Percentiles rank a stretch among this genome's conserved stretches.
Evolutionary conservation across 306 rosid species (phyloP).

Genomic region (Arachis stenosperma): DNA sequence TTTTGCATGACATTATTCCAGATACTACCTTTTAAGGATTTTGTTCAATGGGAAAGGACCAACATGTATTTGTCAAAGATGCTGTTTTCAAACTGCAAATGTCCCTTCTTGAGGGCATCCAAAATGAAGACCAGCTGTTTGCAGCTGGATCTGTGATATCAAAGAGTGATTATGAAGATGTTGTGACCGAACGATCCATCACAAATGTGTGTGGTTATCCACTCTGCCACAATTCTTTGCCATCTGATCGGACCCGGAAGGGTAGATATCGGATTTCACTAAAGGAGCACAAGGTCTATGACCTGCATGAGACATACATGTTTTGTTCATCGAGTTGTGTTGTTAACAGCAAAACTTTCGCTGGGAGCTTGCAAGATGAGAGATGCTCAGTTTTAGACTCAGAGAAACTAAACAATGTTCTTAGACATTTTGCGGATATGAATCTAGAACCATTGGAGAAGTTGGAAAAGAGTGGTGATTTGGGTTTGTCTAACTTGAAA

Average conservation of each 20-base stretch:
- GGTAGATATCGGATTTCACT: slow-evolving; percentile 78
- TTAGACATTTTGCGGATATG: slow-evolving; percentile 54
- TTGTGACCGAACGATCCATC: slow-evolving; percentile 81
- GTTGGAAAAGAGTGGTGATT: slow-evolving; percentile 52
- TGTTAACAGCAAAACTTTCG: slow-evolving; percentile 67
- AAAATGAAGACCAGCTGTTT: slow-evolving; percentile 66
- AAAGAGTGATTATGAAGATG: slow-evolving; percentile 79
- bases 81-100: slow-evolving; percentile 70
- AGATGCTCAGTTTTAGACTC: slow-evolving; percentile 61
- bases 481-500: slow-evolving; percentile 60
- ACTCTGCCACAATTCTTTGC: slow-evolving; percentile 52
- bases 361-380: slow-evolving; percentile 63
- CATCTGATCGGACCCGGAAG: slow-evolving; percentile 58
- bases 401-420: slow-evolving; percentile 53
- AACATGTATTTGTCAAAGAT: slow-evolving; percentile 50
- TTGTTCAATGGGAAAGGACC: slow-evolving; percentile 56
- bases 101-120: slow-evolving; percentile 69
- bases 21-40: slow-evolving; percentile 35
- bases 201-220: slow-evolving; percentile 70
- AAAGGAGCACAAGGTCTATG: slow-evolving; percentile 83
- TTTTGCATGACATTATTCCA: slow-evolving; percentile 20
- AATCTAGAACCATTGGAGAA: slow-evolving; percentile 47
- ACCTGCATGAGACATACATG: slow-evolving; percentile 73
- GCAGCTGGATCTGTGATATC: slow-evolving; percentile 82
- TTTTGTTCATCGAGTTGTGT: slow-evolving; percentile 79